phyloP scores from a whole-genome alignment of 306 rosid species.

The Oemleria cerasiformis region DNA sequence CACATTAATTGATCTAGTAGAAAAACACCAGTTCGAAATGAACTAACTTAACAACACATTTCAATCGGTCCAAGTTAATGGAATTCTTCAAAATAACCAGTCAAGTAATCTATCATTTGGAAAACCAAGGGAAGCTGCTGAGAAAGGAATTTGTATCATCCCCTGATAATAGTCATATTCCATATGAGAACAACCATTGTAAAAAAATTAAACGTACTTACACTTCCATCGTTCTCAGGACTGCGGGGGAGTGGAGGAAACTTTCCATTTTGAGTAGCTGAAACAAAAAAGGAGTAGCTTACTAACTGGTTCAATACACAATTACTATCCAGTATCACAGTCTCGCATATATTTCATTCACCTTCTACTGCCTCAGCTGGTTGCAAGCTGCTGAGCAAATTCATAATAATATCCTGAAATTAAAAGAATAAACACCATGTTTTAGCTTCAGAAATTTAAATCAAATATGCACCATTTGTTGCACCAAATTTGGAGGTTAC shows the following conservation, averaged over 20 bases:
- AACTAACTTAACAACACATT: not conserved
- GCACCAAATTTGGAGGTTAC: constrained; percentile 37
- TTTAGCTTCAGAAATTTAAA: constrained; percentile 11
- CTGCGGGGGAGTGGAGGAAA: constrained; percentile 76
- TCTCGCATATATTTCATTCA: constrained; percentile 42
- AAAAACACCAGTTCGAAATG: not conserved
- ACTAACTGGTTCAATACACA: constrained; percentile 22
- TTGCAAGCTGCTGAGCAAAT: constrained; percentile 70
- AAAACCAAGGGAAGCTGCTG: not conserved
- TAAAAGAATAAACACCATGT: constrained; percentile 25
- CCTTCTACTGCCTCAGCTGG: constrained; percentile 67
- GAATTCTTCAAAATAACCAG: not conserved
- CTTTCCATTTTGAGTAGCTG: constrained; percentile 87
- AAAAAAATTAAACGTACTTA: constrained; percentile 36
- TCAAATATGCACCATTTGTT: constrained; percentile 14
- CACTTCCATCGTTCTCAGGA: constrained; percentile 87
- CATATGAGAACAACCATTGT: not conserved
- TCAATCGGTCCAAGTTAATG: not conserved
- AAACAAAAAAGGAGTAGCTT: constrained; percentile 30
- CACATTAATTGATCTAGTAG: not conserved
- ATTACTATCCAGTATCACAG: constrained; percentile 13
- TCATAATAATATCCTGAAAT: constrained; percentile 82
- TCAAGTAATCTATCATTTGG: not conserved
- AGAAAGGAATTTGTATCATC: not conserved
- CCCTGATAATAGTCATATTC: not conserved